A percentile compares a stretch with the other conserved stretches of the same genome.
Evolutionary conservation across 257 asterid genomes (phyloP).

Genomic region (Verbascum thapsus): DNA sequence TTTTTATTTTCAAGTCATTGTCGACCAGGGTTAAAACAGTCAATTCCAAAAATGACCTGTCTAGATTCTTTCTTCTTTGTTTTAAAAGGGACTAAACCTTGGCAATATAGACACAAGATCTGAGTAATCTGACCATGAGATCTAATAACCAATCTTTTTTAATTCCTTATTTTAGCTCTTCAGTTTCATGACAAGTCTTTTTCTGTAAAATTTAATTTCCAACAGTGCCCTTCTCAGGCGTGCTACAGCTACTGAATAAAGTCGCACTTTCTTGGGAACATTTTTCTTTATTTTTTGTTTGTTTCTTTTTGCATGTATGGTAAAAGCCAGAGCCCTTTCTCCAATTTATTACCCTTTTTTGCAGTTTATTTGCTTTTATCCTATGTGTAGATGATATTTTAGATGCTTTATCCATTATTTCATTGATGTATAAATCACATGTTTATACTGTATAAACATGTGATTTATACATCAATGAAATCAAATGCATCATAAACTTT

Average conservation of each 20-base stretch:
- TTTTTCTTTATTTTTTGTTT: slow-evolving; percentile 20
- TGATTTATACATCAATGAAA: too few relatives aligned
- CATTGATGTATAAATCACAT: too few relatives aligned
- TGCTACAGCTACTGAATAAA: slow-evolving; percentile 36
- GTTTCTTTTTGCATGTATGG: slow-evolving; percentile 16
- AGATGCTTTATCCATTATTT: not conserved
- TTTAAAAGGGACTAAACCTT: slow-evolving; percentile 44
- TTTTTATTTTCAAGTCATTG: slow-evolving; percentile 14
- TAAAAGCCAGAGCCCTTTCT: slow-evolving; percentile 35
- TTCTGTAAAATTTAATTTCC: slow-evolving; percentile 23
- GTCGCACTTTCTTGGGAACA: slow-evolving; percentile 25
- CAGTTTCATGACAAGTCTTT: slow-evolving; percentile 33
- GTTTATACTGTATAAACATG: too few relatives aligned
- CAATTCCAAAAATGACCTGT: slow-evolving; percentile 16
- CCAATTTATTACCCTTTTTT: slow-evolving; percentile 29
- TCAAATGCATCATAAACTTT: too few relatives aligned
- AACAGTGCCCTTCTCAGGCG: slow-evolving; percentile 36
- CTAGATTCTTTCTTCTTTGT: too few relatives aligned
- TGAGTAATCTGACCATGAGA: not conserved
- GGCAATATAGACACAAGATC: slow-evolving; percentile 35
- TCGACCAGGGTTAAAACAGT: slow-evolving; percentile 29
- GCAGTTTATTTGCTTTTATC: slow-evolving; percentile 25
- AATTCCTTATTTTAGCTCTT: not conserved
- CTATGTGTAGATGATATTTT: not conserved
- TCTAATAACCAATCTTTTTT: too few relatives aligned